Conservation (phyloP, 1,139 yeast species). For the Hemisphaericaspora xylofermentans region DNA sequence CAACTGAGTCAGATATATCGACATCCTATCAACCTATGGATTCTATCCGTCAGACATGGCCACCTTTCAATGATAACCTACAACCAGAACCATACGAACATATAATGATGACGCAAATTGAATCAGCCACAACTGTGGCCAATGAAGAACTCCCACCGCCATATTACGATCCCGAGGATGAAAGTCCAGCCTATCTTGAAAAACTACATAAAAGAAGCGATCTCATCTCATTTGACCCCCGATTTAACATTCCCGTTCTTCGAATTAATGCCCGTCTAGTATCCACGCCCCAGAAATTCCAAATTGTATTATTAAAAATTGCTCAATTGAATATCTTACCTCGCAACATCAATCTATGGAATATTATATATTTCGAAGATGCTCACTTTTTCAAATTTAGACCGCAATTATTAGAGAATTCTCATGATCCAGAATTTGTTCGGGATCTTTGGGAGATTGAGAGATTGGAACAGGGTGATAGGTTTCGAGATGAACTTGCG, state of each 20-base stretch:
- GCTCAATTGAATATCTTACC: constrained; percentile 33
- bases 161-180: constrained; percentile 15
- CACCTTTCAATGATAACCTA: too few species aligned
- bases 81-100: too few species aligned
- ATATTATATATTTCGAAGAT: constrained; percentile 42
- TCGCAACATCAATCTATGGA: constrained; percentile 33
- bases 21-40: too few species aligned
- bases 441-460: constrained; percentile 5
- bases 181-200: constrained; percentile 41
- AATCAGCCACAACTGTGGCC: too few species aligned
- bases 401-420: constrained; percentile 27
- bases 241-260: constrained; percentile 36
- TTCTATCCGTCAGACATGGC: too few species aligned
- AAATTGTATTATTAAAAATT: constrained; percentile 28
- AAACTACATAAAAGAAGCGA: constrained; percentile 37
- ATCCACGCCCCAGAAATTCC: constrained; percentile 26
- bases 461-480: constrained; percentile 6
- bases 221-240: constrained; percentile 41
- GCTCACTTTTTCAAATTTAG: constrained; percentile 31
- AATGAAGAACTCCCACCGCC: not conserved
- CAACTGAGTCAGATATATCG: too few species aligned
- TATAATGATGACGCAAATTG: too few species aligned
- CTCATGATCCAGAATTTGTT: constrained; percentile 4
- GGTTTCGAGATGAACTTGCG: constrained; percentile 10
- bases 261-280: constrained; percentile 36